Evolutionary conservation across 495 filamentous ascomycete species (phyloP), one percentile per base, ranked within the genome.

Genomic region (Aspergillus sparsus): DNA sequence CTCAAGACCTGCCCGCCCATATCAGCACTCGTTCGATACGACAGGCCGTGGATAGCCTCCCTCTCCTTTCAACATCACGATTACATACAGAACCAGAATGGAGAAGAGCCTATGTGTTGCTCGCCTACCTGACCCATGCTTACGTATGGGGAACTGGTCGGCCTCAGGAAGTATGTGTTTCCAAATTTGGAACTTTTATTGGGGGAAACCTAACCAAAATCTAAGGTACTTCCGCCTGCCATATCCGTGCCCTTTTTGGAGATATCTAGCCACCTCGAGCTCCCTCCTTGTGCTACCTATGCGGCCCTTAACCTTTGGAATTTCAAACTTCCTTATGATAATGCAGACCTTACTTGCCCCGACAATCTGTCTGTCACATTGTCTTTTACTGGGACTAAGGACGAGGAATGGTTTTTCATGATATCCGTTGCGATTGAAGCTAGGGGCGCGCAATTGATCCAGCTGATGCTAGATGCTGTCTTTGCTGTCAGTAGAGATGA

Each of bases 341-440:
- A 85, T 57, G 85, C 90, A 68, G 83, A 83, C 15, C 84, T 95
- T 49, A 90, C 96, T 61, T 82, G 86, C 50, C 83, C 95, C 16
- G 87, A 95, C 59, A 95, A 96, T 62, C 79, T 98, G 45, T 85
- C 87, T 15, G 88, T 89, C 1, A 77, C 94, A 57, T 79, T 82
- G 47, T 96, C 94, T 7, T 95, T 97, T 69, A 98, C 95, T 12
- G 94, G 90, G 18, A 90, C 91, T 10, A 81, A 93, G 41, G 94
- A 98, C 65, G 94, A 98, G 71, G 93, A 93, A 54, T 98, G 94
- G 94, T 98, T 98, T 71, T 96, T 96, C 69, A 82, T 97, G 11
- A 84, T 98, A 45, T 96, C 92, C 0, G 90, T 96, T 3, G 94
- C 93, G 53, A 94, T 98, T 66, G 94, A 98, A 78, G 93, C 93